A percentile compares a stretch with the other conserved stretches of the same genome.
These are phyloP conservation scores for Babesia bigemina DNA, from an alignment of 169 alveolate genomes.

Conservation along the genomic window DNA sequence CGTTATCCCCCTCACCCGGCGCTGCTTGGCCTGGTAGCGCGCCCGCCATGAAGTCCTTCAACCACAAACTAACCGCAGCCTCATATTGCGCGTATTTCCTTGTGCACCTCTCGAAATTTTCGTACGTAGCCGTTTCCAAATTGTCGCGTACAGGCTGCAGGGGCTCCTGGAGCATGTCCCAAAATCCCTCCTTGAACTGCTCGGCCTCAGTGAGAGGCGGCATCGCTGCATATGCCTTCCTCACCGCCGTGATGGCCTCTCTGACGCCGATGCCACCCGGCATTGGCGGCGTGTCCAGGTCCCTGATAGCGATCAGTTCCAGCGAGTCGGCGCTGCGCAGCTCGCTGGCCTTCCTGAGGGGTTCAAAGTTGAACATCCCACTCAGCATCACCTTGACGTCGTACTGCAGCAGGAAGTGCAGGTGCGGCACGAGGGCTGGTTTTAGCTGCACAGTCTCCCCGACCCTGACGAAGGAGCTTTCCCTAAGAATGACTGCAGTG, in stretches of 20 bases:
- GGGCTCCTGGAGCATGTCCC: constrained; percentile 74
- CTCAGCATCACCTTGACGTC: constrained; percentile 42
- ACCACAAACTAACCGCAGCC: constrained; percentile 63
- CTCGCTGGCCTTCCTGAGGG: constrained; percentile 17
- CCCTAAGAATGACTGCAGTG: constrained; percentile 37
- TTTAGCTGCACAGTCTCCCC: constrained; percentile 17
- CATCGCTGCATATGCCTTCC: constrained; percentile 20
- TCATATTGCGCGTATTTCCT: constrained; percentile 71
- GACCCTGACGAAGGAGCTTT: constrained; percentile 4
- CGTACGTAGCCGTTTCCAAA: constrained; percentile 71
- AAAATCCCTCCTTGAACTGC: constrained; percentile 41
- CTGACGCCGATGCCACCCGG: constrained; percentile 21
- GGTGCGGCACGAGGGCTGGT: background rate
- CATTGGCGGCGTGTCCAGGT: constrained; percentile 19
- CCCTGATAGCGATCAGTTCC: constrained; percentile 22
- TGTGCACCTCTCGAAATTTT: constrained; percentile 72
- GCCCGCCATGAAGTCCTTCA: constrained; percentile 34
- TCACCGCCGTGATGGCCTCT: constrained; percentile 40
- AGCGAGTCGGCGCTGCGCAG: constrained; percentile 26
- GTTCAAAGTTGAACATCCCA: constrained; percentile 36
- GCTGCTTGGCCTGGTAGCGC: background rate
- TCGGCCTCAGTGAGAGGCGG: constrained; percentile 56
- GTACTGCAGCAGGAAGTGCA: constrained; percentile 12
- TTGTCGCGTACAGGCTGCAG: constrained; percentile 79
- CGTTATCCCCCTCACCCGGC: background rate